Conservation (phyloP, 179 eudicot species). For the Nepenthes alata region DNA sequence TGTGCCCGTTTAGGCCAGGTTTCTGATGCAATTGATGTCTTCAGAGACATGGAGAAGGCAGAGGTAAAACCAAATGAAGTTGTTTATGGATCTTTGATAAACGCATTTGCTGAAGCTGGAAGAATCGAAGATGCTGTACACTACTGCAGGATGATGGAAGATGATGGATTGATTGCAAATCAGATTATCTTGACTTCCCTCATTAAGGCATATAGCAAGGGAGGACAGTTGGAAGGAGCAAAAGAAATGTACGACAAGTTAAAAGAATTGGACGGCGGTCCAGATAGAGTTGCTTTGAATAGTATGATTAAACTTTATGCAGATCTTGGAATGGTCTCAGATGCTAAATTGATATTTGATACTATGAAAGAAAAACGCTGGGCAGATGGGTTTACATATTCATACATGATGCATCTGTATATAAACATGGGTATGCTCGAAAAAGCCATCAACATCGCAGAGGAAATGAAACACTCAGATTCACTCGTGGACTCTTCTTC, state of each 20-base stretch:
- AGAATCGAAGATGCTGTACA: slow-evolving; percentile 45
- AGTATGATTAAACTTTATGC: slow-evolving; percentile 73
- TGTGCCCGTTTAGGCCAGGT: slow-evolving; percentile 42
- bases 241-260: slow-evolving; percentile 46
- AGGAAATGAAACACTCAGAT: slow-evolving; percentile 61
- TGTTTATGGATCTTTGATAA: slow-evolving; percentile 65
- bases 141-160: slow-evolving; percentile 49
- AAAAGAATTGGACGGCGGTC: slow-evolving; percentile 51
- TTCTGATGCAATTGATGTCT: slow-evolving; percentile 43
- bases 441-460: slow-evolving; percentile 59
- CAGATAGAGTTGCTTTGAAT: slow-evolving; percentile 69
- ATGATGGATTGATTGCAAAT: slow-evolving; percentile 42
- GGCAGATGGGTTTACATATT: slow-evolving; percentile 64
- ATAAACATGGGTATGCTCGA: slow-evolving; percentile 78
- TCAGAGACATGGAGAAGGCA: slow-evolving; percentile 39
- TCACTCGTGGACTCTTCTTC: slow-evolving; percentile 39
- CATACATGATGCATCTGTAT: slow-evolving; percentile 66
- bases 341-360: slow-evolving; percentile 49
- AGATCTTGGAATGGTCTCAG: slow-evolving; percentile 62
- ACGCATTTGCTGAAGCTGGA: slow-evolving; percentile 67
- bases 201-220: slow-evolving; percentile 63
- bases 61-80: slow-evolving; percentile 63
- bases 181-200: slow-evolving; percentile 64
- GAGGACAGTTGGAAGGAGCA: slow-evolving; percentile 52
- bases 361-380: slow-evolving; percentile 30